Base-by-base conservation (phyloP, 2,329 filamentous ascomycete genomes). In the Coniella vitis region DNA sequence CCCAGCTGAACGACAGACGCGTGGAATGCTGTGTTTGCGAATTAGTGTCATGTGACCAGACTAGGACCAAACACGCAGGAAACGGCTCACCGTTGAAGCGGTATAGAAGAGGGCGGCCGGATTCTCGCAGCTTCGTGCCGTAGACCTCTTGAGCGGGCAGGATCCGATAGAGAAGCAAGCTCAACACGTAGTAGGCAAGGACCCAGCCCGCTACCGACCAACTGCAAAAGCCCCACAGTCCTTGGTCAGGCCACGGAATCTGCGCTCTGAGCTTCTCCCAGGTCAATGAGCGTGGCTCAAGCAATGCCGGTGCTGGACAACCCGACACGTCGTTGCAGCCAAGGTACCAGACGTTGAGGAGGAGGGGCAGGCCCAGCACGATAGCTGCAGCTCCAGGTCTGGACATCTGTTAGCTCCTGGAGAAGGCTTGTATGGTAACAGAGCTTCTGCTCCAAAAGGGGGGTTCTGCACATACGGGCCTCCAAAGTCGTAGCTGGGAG, bases 101-200 rank as follows among this genome's bases (percentile, higher is more conserved):
- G 67, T 94, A 94, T 64, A 81, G 84, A 57, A 90, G 76, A 54
- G 76, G 80, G 16, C 84, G 84, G 34, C 87, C 87, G 43, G 52
- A 54, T 16, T 74, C 80, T 36, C 72, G 69, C 55, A 95, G 69
- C 60, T 81, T 72, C 1, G 79, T 81, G 3, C 89, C 90, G 47
- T 88, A 73, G 0, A 76, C 72, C 60, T 86, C 79, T 46, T 76
- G 71, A 12, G 84, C 88, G 1, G 90, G 90, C 8, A 95, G 73
- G 31, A 90, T 69, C n/a, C 82, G 71, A 60, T 91, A 84, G 21
- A 95, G 70, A 20, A 86, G 66, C 57, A 90, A 65, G 60, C 81
- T 89, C 56, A 91, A 69, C 3, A 80, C 61, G 62, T 91, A 90
- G 70, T 91, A 94, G 51, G 75, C 83, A 31, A 88, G 57, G 3